Base-by-base conservation (phyloP, 2,329 filamentous ascomycete genomes). In the Penicillium sp. region DNA sequence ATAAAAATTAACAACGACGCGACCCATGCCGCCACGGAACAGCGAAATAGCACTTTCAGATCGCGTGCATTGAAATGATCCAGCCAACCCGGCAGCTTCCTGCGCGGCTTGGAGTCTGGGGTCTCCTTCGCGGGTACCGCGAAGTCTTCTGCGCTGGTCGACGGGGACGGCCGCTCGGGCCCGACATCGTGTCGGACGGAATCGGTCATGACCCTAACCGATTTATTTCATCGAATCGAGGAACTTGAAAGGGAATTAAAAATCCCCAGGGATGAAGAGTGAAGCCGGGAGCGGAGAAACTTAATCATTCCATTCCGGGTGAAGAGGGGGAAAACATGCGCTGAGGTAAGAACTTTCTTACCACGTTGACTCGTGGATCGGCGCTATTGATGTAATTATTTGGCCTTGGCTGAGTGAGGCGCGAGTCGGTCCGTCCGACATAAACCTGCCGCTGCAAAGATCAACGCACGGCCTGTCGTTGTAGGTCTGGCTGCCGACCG, bases 11-110 rank as follows among this genome's bases (percentile, higher is more conserved):
- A 66, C 10, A 81, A 56, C 4, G 69, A 69, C 4, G 72, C 69
- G 3, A 75, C 68, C 78, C 78, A 81, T 18, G 68, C 69, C 1
- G 78, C 78, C 1, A 72, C 61, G 53, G 69, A 74, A 60, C 77
- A 80, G 52, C 77, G 75, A 33, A 79, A 69, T 4, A 78, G 61
- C 25, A 71, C 67, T 53, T 79, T 79, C 45, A 80, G 61, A 44
- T 80, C 78, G 41, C 69, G 69, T 1, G 53, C 54, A 52, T 79
- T 80, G 70, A 79, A 75, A 55, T 79, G 79, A 25, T 77, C 64
- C 28, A 69, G 56, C 55, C 61, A 67, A 20, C 40, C 48, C 1
- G 68, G 68, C n/a, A 68, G 39, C 18, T 62, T 63, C 22, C 51
- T 46, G 40, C 43, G 46, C 25, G 51, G 5, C 16, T 55, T 57